A percentile compares a stretch with the other conserved stretches of the same genome.
Conservation (phyloP, 192 early-diverging fungal genomes). For the Endogone sp. region DNA sequence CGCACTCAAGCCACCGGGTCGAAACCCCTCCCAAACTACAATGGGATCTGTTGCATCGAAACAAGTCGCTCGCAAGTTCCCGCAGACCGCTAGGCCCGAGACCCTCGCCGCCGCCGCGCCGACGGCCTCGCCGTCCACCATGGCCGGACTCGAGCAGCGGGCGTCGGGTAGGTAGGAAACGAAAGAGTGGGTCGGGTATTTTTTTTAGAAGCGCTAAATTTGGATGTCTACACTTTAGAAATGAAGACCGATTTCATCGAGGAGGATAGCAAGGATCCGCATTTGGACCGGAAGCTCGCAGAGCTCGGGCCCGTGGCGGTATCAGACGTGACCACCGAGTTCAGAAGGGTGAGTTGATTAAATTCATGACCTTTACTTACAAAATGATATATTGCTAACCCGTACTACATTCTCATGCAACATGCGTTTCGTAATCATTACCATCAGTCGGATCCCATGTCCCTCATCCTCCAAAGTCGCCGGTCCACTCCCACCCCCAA, state of each 20-base stretch:
- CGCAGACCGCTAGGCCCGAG: constrained; percentile 11
- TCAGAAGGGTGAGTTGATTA: neutral
- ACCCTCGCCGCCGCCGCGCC: constrained; percentile 6
- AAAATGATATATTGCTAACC: no score
- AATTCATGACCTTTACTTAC: no score
- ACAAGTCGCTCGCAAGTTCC: constrained; percentile 19
- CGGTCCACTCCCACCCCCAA: neutral
- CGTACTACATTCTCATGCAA: no score
- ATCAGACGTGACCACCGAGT: neutral
- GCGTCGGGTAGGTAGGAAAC: neutral
- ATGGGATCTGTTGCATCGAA: constrained; percentile 19
- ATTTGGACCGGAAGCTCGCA: neutral
- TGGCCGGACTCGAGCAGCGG: neutral
- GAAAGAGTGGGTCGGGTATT: neutral
- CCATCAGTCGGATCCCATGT: neutral
- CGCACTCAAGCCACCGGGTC: no score
- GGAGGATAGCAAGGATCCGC: neutral
- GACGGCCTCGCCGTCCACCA: constrained; percentile 13
- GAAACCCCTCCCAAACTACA: no score
- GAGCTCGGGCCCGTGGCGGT: neutral
- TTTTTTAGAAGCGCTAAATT: neutral
- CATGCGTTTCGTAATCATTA: no score
- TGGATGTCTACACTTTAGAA: neutral
- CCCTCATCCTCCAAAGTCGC: neutral
- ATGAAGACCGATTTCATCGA: neutral